Conservation (phyloP, 306 rosid genomes). For the Medicago ruthenica region DNA sequence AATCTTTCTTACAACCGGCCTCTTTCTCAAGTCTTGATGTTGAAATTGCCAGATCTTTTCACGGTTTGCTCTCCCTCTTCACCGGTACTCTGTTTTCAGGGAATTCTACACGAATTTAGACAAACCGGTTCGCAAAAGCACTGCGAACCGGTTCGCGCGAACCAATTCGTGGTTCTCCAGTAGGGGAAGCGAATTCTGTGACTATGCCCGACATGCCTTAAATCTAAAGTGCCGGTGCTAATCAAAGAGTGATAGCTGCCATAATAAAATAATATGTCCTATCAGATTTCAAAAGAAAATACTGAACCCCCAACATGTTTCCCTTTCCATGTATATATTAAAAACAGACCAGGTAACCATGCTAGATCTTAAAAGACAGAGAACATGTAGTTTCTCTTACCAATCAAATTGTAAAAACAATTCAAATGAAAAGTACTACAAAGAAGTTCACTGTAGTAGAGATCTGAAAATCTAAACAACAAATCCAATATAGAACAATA, state of each 20-base stretch:
- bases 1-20: too few relatives aligned
- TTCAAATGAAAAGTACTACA: too few relatives aligned
- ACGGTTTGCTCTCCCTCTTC: too few relatives aligned
- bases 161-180: too few relatives aligned
- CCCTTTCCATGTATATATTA: neutral
- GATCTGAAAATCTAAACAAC: neutral
- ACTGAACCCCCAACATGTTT: neutral
- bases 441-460: neutral
- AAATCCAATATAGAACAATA: neutral
- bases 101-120: too few relatives aligned
- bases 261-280: neutral
- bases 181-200: too few relatives aligned
- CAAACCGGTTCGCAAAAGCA: too few relatives aligned
- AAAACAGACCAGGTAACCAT: neutral
- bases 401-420: too few relatives aligned
- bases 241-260: neutral
- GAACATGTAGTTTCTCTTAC: neutral
- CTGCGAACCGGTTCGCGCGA: too few relatives aligned
- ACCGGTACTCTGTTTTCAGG: too few relatives aligned
- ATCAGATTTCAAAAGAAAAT: constrained; percentile 6
- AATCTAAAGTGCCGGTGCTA: neutral
- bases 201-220: neutral
- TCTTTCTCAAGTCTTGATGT: too few relatives aligned
- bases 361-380: neutral
- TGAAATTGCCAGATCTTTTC: too few relatives aligned